A percentile compares a stretch with the other conserved stretches of the same genome.
phyloP scores from a whole-genome alignment of 2,329 filamentous ascomycete genomes.

The Emmonsia crescens region DNA sequence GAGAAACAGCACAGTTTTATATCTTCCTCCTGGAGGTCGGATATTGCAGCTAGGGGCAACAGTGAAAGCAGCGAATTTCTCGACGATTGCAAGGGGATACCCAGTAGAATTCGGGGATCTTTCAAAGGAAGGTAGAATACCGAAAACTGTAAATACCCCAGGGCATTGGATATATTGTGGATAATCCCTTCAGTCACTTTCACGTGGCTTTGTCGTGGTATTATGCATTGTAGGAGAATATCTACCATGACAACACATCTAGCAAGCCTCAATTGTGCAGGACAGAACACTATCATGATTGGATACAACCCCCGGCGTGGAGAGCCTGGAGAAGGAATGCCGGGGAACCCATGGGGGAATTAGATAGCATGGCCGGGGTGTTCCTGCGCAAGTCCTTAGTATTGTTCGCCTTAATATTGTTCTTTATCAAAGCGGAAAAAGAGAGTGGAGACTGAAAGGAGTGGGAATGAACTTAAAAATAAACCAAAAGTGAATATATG shows the following conservation, averaged over 20 bases:
- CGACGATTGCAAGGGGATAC: not conserved
- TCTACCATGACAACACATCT: not conserved
- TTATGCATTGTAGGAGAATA: not conserved
- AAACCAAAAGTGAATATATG: not conserved
- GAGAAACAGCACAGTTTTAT: not conserved
- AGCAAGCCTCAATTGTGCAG: not conserved
- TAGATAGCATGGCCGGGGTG: not conserved
- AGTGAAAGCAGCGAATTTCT: not conserved
- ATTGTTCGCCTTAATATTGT: slow-evolving; percentile 2
- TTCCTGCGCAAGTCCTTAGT: not conserved
- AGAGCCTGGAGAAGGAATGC: not conserved
- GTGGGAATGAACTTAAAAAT: not conserved
- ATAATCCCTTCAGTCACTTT: not conserved
- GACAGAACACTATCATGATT: not conserved
- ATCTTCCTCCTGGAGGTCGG: not conserved
- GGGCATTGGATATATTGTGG: not conserved
- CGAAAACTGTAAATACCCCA: not conserved
- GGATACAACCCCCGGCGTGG: not conserved
- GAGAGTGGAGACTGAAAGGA: not conserved
- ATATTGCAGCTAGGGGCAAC: not conserved
- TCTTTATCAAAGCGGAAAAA: not conserved
- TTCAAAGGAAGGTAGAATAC: not conserved
- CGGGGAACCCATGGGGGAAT: not conserved
- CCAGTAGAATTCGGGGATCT: not conserved
- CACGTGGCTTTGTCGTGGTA: not conserved